A percentile compares a stretch with the other conserved stretches of the same genome.
phyloP scores from a whole-genome alignment of 257 asterid species.

The Solanum habrochaites region DNA sequence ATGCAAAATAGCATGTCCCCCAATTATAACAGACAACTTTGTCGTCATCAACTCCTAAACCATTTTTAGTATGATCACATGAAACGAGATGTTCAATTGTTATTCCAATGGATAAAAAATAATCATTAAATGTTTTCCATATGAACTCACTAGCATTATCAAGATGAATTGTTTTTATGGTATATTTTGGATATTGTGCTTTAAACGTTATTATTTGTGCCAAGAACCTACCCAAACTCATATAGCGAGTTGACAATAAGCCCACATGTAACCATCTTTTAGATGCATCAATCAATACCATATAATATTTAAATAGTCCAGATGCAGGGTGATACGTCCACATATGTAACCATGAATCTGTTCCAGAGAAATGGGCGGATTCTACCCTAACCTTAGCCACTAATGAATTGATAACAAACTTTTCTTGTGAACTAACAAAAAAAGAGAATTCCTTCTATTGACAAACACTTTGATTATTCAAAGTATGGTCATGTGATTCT shows the following conservation, averaged over 20 bases:
- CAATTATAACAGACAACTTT: too few relatives aligned
- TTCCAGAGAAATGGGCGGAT: background rate
- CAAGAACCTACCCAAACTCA: background rate
- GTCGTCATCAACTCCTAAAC: background rate
- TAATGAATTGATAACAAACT: too few relatives aligned
- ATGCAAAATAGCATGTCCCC: too few relatives aligned
- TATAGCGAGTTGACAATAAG: background rate
- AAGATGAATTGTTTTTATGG: background rate
- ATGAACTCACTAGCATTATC: background rate
- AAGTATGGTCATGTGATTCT: too few relatives aligned
- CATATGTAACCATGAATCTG: background rate
- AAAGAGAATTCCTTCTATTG: too few relatives aligned
- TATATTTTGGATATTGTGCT: background rate
- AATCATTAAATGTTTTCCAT: background rate
- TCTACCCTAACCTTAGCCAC: too few relatives aligned
- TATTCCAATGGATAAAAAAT: background rate
- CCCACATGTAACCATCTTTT: background rate
- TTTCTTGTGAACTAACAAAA: too few relatives aligned
- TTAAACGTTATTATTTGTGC: too few relatives aligned
- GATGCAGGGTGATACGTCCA: background rate
- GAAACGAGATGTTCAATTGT: background rate
- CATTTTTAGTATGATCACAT: background rate
- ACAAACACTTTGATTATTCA: too few relatives aligned
- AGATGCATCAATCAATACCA: background rate
- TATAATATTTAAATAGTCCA: background rate